A percentile compares a stretch with the other conserved stretches of the same genome.
phyloP scores from a whole-genome alignment of 306 rosid species.

The Oxytropis ochrocephala region DNA sequence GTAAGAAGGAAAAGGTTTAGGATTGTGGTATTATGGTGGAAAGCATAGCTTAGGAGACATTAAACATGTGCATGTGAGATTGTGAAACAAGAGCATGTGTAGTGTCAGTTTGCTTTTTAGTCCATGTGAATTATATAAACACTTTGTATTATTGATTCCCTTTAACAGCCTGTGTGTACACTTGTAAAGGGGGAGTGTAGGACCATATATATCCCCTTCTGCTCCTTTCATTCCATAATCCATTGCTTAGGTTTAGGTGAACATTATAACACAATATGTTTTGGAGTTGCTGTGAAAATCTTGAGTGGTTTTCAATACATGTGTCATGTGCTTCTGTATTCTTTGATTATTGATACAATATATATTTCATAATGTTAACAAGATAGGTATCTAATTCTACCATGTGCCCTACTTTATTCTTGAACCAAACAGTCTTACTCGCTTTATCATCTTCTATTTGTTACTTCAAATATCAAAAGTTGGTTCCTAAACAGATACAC shows the following conservation, averaged over 20 bases:
- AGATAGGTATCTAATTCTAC: conserved; percentile 29
- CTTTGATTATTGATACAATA: conserved; percentile 1
- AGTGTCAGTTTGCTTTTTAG: conserved; percentile 69
- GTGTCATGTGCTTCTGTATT: conserved; percentile 35
- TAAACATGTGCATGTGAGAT: conserved; percentile 61
- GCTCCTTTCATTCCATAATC: not conserved
- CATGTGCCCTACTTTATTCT: conserved; percentile 29
- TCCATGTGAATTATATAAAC: conserved; percentile 61
- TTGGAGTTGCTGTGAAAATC: conserved; percentile 34
- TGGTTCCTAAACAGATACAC: too few relatives aligned
- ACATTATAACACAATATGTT: conserved; percentile 17
- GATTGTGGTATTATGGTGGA: conserved; percentile 21
- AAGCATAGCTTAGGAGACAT: conserved; percentile 34
- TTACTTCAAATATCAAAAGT: not conserved
- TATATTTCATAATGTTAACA: conserved; percentile 14
- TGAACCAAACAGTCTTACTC: not conserved
- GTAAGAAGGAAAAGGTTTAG: conserved; percentile 17
- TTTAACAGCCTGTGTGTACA: conserved; percentile 65
- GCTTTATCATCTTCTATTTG: not conserved
- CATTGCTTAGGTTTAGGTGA: conserved; percentile 25
- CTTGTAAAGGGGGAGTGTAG: conserved; percentile 32
- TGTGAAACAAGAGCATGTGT: conserved; percentile 77
- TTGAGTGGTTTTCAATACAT: conserved; percentile 33
- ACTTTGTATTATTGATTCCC: conserved; percentile 45
- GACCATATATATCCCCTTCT: conserved; percentile 32